These are phyloP conservation scores for Quercus glauca DNA, from an alignment of 306 rosid genomes.

Conservation along the genomic window DNA sequence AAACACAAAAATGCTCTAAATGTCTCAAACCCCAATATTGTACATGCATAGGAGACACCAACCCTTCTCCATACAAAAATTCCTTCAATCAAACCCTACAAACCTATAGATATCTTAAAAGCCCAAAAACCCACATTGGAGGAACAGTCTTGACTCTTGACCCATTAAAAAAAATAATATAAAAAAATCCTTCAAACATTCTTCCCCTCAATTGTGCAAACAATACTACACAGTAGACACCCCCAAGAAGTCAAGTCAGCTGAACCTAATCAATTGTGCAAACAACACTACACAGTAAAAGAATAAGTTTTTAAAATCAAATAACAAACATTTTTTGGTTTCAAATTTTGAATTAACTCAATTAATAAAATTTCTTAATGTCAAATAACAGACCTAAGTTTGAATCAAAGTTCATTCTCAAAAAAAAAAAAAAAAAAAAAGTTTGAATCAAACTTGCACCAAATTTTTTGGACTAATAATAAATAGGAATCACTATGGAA, in stretches of 20 bases:
- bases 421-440: no score
- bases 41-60: neutral
- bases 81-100: conserved; percentile 15
- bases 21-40: conserved; percentile 25
- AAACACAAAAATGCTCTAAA: conserved; percentile 31
- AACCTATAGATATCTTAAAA: conserved; percentile 8
- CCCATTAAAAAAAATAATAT: neutral
- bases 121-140: conserved; percentile 12
- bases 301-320: neutral
- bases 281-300: neutral
- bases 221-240: neutral
- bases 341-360: no score
- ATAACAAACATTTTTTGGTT: neutral
- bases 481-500: no score
- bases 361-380: no score
- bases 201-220: conserved; percentile 18
- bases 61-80: neutral
- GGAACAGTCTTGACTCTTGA: conserved; percentile 15
- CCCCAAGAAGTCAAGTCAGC: neutral
- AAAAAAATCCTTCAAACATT: conserved; percentile 26
- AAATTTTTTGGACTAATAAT: no score
- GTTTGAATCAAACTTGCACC: no score
- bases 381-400: no score
- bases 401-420: no score
- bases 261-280: neutral